These are phyloP conservation scores for Phytophthora agathidicida DNA, from an alignment of 352 stramenopile species.

Conservation along the genomic window DNA sequence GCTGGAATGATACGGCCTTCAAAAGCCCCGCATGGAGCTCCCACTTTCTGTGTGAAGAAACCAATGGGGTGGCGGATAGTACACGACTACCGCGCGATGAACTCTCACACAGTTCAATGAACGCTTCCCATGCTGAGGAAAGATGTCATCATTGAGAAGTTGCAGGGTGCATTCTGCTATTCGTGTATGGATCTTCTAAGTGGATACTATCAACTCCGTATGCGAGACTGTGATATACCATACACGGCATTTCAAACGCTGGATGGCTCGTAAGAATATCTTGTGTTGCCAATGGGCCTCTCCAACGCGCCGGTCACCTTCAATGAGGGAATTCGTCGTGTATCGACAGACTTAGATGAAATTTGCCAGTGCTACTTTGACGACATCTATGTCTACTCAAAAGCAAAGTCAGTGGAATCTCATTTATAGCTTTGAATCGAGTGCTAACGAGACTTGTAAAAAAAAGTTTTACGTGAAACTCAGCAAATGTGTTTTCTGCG, in stretches of 20 bases:
- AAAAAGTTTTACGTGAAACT: slow-evolving; percentile 28
- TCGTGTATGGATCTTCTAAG: slow-evolving; percentile 27
- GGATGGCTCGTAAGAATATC: slow-evolving; percentile 25
- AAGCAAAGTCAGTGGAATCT: not conserved
- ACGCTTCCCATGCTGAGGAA: slow-evolving; percentile 22
- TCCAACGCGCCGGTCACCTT: slow-evolving; percentile 23
- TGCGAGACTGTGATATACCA: slow-evolving; percentile 25
- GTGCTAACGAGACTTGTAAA: slow-evolving; percentile 12
- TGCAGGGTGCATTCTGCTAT: slow-evolving; percentile 16
- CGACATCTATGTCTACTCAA: slow-evolving; percentile 21
- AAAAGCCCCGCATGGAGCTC: slow-evolving; percentile 15
- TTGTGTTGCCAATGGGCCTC: slow-evolving; percentile 27
- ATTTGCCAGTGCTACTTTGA: slow-evolving; percentile 20
- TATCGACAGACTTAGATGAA: slow-evolving; percentile 5
- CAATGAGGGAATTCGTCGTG: slow-evolving; percentile 6
- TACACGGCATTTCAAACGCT: slow-evolving; percentile 24
- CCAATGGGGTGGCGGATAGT: slow-evolving; percentile 27
- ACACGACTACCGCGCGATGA: slow-evolving; percentile 18
- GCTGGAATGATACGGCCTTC: slow-evolving; percentile 9
- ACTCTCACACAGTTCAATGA: not conserved
- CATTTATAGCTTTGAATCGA: slow-evolving; percentile 14
- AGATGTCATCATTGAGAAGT: slow-evolving; percentile 14
- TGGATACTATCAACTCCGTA: slow-evolving; percentile 32
- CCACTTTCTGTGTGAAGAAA: slow-evolving; percentile 30
- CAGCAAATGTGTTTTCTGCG: slow-evolving; percentile 27